Evolutionary conservation across 257 asterid species (phyloP).

Genomic region (Nicotiana noctiflora): DNA sequence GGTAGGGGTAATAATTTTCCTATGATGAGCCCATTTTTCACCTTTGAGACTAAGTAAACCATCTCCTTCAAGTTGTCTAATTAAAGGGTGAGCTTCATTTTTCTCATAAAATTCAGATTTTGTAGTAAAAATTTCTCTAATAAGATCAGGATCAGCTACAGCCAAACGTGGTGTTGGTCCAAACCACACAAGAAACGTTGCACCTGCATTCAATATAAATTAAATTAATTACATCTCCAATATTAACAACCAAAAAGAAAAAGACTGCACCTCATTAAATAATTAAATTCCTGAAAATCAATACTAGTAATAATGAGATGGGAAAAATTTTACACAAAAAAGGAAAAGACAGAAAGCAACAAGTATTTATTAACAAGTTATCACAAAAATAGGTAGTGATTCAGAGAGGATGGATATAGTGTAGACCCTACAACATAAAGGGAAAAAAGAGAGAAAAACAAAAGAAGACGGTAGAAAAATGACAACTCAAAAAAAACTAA

Average conservation of each 20-base stretch:
- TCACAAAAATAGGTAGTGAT: slow-evolving; percentile 1
- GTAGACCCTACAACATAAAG: slow-evolving; percentile 30
- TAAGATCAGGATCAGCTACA: slow-evolving; percentile 43
- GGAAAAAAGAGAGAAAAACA: slow-evolving; percentile 4
- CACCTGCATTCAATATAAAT: slow-evolving; percentile 17
- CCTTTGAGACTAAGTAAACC: slow-evolving; percentile 43
- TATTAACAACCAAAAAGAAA: neutral
- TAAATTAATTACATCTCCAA: neutral
- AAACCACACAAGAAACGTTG: slow-evolving; percentile 43
- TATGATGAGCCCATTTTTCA: slow-evolving; percentile 46
- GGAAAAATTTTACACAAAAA: neutral
- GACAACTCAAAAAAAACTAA: slow-evolving; percentile 16
- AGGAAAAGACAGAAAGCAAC: neutral
- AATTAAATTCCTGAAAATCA: neutral
- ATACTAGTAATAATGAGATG: neutral
- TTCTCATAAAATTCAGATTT: slow-evolving; percentile 43
- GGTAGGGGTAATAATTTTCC: slow-evolving; percentile 45
- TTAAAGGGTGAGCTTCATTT: slow-evolving; percentile 38
- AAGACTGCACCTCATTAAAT: neutral
- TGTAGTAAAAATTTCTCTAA: slow-evolving; percentile 37
- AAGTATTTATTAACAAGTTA: slow-evolving; percentile 3
- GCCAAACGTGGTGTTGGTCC: slow-evolving; percentile 45
- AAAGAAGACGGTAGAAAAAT: slow-evolving; percentile 24
- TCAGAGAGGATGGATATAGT: slow-evolving; percentile 10
- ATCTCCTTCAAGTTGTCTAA: slow-evolving; percentile 42